A percentile compares a stretch with the other conserved stretches of the same genome.
Conservation (phyloP, 1,284 basidiomycete genomes). For the Laetiporus sulphureus region DNA sequence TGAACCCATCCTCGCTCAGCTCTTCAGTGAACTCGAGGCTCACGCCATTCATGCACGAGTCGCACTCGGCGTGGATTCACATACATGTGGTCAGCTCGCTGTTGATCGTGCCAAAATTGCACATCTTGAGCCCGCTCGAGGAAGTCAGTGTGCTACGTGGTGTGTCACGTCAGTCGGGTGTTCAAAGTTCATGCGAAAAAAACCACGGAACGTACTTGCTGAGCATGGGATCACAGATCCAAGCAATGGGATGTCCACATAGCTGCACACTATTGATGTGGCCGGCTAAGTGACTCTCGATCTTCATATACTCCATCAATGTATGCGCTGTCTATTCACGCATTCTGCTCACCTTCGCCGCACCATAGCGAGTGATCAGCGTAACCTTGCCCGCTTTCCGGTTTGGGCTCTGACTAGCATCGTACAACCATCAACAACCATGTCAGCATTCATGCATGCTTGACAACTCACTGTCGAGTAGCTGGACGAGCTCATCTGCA, state of each 20-base stretch:
- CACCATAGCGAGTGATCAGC: constrained; percentile 91
- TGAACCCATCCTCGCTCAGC: constrained; percentile 87
- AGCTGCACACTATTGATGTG: constrained; percentile 83
- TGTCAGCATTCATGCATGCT: too few relatives aligned
- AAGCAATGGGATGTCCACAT: constrained; percentile 83
- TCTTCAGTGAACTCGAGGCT: constrained; percentile 97
- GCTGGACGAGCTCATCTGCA: constrained; percentile 70
- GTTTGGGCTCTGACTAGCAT: constrained; percentile 72
- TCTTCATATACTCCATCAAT: constrained; percentile 33
- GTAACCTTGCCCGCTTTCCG: constrained; percentile 84
- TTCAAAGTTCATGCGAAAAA: constrained; percentile 2
- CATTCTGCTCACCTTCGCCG: constrained; percentile 54
- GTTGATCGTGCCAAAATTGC: constrained; percentile 89
- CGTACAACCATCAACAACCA: too few relatives aligned
- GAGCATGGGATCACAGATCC: constrained; percentile 98
- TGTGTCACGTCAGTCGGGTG: background rate
- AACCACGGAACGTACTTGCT: constrained; percentile 64
- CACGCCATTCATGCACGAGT: constrained; percentile 83
- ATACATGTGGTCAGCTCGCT: constrained; percentile 81
- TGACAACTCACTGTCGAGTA: constrained; percentile 78
- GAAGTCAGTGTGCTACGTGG: constrained; percentile 71
- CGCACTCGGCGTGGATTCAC: constrained; percentile 67
- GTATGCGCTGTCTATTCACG: background rate
- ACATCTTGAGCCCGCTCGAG: constrained; percentile 75
- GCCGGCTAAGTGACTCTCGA: constrained; percentile 67